Conservation (phyloP, 257 asterid species). For the Solanum pinnatisectum region DNA sequence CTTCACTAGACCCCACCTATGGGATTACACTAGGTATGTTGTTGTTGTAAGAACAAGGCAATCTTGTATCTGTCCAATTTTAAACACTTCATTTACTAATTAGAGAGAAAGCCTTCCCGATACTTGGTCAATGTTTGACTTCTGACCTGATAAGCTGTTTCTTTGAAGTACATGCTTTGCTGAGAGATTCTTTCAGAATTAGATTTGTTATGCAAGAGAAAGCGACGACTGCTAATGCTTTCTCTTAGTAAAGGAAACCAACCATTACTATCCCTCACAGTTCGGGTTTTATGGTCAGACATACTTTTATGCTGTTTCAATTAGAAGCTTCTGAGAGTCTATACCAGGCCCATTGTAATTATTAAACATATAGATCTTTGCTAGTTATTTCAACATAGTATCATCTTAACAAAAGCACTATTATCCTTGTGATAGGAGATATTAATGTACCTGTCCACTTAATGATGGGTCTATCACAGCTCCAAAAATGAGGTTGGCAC, state of each 20-base stretch:
- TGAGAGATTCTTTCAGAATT: background rate
- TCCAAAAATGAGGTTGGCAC: constrained; percentile 94
- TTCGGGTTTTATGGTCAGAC: background rate
- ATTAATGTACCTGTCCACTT: constrained; percentile 60
- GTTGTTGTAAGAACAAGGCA: background rate
- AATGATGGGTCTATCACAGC: constrained; percentile 88
- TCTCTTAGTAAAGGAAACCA: background rate
- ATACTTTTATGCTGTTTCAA: background rate
- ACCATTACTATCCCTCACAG: background rate
- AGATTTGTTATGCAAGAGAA: background rate
- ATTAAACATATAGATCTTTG: background rate
- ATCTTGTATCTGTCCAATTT: background rate
- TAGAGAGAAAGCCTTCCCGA: background rate
- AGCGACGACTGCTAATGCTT: background rate
- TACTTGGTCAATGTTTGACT: background rate
- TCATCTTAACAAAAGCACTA: background rate
- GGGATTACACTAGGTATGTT: background rate
- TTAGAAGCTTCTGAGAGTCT: background rate
- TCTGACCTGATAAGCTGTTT: background rate
- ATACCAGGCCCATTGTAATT: background rate
- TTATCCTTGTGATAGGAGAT: background rate
- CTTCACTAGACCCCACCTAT: background rate
- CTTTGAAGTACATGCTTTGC: background rate
- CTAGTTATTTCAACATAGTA: background rate
- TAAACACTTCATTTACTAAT: background rate